Evolutionary conservation across 805 yeast species (phyloP), one percentile per base, ranked within the genome.

Genomic region (Metschnikowia peoriensis): DNA sequence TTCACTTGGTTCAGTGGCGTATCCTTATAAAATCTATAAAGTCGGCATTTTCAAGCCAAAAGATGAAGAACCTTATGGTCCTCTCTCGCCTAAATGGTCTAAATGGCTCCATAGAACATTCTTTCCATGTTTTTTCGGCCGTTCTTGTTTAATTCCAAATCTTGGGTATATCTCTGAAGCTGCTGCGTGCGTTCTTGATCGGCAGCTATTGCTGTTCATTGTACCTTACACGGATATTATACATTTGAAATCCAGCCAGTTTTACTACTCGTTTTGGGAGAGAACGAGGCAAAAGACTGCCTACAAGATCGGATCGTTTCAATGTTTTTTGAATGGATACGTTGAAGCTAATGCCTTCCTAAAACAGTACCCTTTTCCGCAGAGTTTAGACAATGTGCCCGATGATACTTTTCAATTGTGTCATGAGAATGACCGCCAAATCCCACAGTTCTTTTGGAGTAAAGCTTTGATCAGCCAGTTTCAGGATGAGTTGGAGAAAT

Each of bases 51-150:
- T 86, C 72, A 86, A 86, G 63, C 92, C 92, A 5, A 85, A 85
- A 62, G 90, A 86, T 65, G 92, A 86, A 65, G 91, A 86, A 59
- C 92, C 91, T 0, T 86, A 86, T 62, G 92, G 91, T 0, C 89
- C 90, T 1, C 62, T 86, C 48, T 82, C 88, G 4, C 91, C 92
- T 1, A 86, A 86, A 63, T 84, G 91, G 90, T 80, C 88, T 1
- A 86, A 86, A 66, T 86, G 92, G 91, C 64, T 85, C 4, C 91
- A 86, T 62, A 66, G 91, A 58, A 86, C 85, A 28, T 76, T 86
- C 55, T 86, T 86, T 51, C 92, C 92, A 2, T 86, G 90, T 59
- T 86, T 85, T 63, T 86, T 86, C 67, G 91, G 92, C 5, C 66
- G 92, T 48, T 78, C 86, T 34, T 86, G 91, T 63, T 67, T 86